Base-by-base conservation (phyloP, 2,329 filamentous ascomycete species). In the Fusarium subglutinans region DNA sequence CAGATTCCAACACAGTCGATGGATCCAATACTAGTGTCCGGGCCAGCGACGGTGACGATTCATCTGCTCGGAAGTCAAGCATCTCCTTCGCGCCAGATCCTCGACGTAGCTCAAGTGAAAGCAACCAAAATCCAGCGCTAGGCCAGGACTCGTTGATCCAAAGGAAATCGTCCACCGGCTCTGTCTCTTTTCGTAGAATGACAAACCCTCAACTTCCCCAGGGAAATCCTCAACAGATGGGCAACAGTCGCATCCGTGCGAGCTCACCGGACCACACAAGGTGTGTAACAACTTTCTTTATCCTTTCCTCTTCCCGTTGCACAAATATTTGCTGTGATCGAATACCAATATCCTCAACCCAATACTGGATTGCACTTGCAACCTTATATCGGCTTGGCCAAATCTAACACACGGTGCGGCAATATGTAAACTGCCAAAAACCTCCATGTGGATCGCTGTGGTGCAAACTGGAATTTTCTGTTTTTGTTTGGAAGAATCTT, bases 221-320 rank as follows among this genome's bases (percentile, higher is more conserved):
- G 69, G 87, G 87, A 33, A 72, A 78, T 8, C 86, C 86, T 66
- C 85, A 86, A 66, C 83, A 82, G 61, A 85, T 86, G 51, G 81
- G 82, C 57, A 83, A 82, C 40, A 79, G 73, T 57, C 83, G 86
- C 30, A 84, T 85, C 53, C 80, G 85, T 62, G 84, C 80, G 30
- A 85, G 83, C 43, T 89, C 87, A 33, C 87, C 88, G 30, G 83
- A 85, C 38, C 85, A 87, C 69, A 75, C 80, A 65, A 87, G 86
- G 87, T 89, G 82, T 75, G 81, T 71, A 17, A 41, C 14, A 37
- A 54, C 24, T 66, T 33, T 63, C 28, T 54, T 38, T 30, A n/a
- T 55, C 53, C 8, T 44, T 28, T 14, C 53, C 15, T 14, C 18
- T 14, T 53, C 48, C 35, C 33, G 38, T 26, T 40, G 33, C 40